A percentile compares a stretch with the other conserved stretches of the same genome.
These are phyloP conservation scores for Marasmius fiardii DNA, from an alignment of 1,284 basidiomycete genomes.

Conservation along the genomic window DNA sequence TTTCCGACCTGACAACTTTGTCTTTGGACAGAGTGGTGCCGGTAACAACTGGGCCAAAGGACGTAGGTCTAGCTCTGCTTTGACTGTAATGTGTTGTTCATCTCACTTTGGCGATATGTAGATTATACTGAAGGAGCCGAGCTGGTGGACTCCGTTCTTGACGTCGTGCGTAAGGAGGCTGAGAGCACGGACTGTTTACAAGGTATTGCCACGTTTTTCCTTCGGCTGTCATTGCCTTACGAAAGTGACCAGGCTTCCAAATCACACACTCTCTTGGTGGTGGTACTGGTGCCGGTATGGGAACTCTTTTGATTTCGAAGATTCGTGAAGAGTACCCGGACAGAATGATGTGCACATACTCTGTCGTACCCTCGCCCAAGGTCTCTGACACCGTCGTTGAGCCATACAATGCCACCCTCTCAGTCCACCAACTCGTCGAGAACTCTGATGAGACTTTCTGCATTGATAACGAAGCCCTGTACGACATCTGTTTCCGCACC, in stretches of 20 bases:
- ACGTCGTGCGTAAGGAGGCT: slow-evolving; percentile 86
- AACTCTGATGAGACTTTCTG: slow-evolving; percentile 97
- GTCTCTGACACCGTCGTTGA: slow-evolving; percentile 98
- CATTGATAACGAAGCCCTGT: slow-evolving; percentile 97
- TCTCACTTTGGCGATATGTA: slow-evolving; percentile 26
- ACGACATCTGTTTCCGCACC: slow-evolving; percentile 97
- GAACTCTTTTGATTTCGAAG: slow-evolving; percentile 88
- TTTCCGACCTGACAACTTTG: slow-evolving; percentile 96
- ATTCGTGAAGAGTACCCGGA: slow-evolving; percentile 93
- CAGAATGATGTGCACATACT: slow-evolving; percentile 98
- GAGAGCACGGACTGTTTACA: slow-evolving; percentile 93
- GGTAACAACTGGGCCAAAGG: slow-evolving; percentile 98
- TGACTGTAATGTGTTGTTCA: slow-evolving; percentile 9
- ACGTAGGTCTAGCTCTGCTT: slow-evolving; percentile 51
- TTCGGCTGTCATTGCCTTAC: slow-evolving; percentile 12
- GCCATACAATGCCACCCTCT: slow-evolving; percentile 95
- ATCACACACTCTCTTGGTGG: slow-evolving; percentile 96
- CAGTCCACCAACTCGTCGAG: slow-evolving; percentile 94
- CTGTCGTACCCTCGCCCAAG: slow-evolving; percentile 92
- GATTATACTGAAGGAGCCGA: slow-evolving; percentile 96
- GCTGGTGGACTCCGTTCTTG: slow-evolving; percentile 91
- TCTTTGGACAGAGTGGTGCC: slow-evolving; percentile 87
- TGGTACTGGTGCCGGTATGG: slow-evolving; percentile 94
- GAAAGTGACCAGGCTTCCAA: slow-evolving; percentile 73
- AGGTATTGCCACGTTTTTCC: slow-evolving; percentile 41